phyloP scores from a whole-genome alignment of 352 stramenopile species.

The Phytophthora pluvialis region DNA sequence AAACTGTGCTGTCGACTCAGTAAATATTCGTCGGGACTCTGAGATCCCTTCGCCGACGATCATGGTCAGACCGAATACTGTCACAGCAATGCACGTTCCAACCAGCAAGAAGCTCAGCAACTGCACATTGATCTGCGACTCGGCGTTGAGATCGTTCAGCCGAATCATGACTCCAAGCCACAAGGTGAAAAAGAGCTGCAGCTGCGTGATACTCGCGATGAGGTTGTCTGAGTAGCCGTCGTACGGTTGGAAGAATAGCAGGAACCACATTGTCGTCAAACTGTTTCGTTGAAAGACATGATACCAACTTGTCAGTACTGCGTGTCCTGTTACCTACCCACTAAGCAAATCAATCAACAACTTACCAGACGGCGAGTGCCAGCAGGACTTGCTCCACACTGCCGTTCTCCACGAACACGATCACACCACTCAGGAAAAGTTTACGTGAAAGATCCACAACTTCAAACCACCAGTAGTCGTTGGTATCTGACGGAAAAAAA shows the following conservation, averaged over 20 bases:
- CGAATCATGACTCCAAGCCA: conserved; percentile 81
- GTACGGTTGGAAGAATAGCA: conserved; percentile 83
- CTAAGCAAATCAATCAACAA: neutral
- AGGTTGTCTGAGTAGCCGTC: conserved; percentile 74
- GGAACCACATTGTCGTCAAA: conserved; percentile 77
- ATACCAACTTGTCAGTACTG: neutral
- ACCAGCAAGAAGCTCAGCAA: conserved; percentile 71
- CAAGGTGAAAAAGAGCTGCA: conserved; percentile 84
- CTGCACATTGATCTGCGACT: conserved; percentile 69
- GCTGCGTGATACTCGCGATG: conserved; percentile 73
- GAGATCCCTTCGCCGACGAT: conserved; percentile 62
- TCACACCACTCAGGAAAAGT: conserved; percentile 75
- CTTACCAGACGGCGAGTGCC: conserved; percentile 66
- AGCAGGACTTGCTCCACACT: conserved; percentile 76
- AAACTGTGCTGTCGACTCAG: conserved; percentile 43
- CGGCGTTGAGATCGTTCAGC: conserved; percentile 66
- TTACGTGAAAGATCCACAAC: conserved; percentile 81
- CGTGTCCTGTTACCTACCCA: too few relatives aligned
- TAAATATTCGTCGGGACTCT: conserved; percentile 49
- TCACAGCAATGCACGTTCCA: conserved; percentile 64
- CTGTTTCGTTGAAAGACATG: conserved; percentile 14
- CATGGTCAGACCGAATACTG: conserved; percentile 66
- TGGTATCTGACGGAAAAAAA: conserved; percentile 45
- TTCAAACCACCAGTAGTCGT: conserved; percentile 85
- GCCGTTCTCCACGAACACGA: conserved; percentile 76